Conservation (phyloP, 2,329 filamentous ascomycete species). For the Anisogramma anomala region DNA sequence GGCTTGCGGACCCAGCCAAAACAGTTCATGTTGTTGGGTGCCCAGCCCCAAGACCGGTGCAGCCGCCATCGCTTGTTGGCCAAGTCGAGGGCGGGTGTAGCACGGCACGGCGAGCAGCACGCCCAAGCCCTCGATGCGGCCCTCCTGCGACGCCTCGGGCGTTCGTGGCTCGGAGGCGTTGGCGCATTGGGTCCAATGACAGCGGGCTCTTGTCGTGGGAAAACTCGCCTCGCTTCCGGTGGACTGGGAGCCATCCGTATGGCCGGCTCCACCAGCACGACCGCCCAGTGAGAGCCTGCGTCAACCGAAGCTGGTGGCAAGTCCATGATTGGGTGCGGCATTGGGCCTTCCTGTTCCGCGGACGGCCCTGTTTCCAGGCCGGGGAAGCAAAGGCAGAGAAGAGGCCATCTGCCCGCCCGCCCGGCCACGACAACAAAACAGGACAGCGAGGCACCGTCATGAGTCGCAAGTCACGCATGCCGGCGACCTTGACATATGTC, state of each 20-base stretch:
- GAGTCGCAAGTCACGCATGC: neutral
- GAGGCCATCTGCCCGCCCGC: neutral
- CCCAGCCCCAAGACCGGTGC: neutral
- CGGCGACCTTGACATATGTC: constrained; percentile 5
- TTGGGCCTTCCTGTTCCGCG: neutral
- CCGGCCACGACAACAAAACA: neutral
- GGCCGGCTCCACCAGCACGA: neutral
- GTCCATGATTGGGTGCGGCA: neutral
- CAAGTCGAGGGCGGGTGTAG: too few species aligned
- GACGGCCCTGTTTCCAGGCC: neutral
- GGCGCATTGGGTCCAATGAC: constrained; percentile 6
- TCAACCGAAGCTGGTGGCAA: too few species aligned
- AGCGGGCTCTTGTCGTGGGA: neutral
- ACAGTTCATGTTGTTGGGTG: too few species aligned
- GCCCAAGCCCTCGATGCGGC: neutral
- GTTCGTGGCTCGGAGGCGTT: neutral
- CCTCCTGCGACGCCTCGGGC: neutral
- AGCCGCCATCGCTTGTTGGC: neutral
- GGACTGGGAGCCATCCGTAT: neutral
- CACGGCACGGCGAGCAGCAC: neutral
- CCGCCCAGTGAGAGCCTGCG: neutral
- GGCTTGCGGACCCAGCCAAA: neutral
- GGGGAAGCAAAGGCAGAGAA: neutral
- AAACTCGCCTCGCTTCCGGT: neutral
- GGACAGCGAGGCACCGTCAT: neutral